Base-by-base conservation (phyloP, 1,284 basidiomycete genomes). In the Ustilago trichophora region DNA sequence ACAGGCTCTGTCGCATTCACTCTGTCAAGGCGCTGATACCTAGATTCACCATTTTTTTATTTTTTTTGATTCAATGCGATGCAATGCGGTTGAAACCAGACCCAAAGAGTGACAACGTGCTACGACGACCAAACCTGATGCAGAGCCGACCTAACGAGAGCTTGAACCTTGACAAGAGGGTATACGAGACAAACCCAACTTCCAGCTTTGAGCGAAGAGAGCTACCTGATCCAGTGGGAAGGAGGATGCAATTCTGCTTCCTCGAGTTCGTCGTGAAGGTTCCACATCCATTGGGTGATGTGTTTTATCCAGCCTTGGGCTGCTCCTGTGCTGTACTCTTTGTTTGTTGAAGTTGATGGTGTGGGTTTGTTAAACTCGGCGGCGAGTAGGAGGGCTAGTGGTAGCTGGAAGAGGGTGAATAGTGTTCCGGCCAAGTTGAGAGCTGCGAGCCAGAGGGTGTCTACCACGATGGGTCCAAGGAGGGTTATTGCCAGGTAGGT, bases 211-310 rank as follows among this genome's bases (percentile, higher is more conserved):
- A n/a, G n/a, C n/a, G n/a, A n/a, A n/a, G n/a, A n/a, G n/a, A n/a
- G n/a, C n/a, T n/a, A n/a, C n/a, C 19, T 22, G 24, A 34, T 3
- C 49, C 49, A 51, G 6, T 15, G 27, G 15, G 47, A 49, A 6
- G 60, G 56, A 1, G 32, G 33, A 25, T 48, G 41, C 6, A 66
- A 12, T 24, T 71, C 67, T 0, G 50, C 48, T 15, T 57, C 41
- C 18, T 71, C 62, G 15, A 71, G 19, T 11, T 35, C 36, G 29
- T 66, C 62, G 33, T 71, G 67, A 6, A 37, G 18, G 26, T 71
- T 50, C 67, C 67, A 71, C 38, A 50, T 37, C 7, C 37, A 1
- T 27, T 53, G 50, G 0, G 58, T 62, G 8, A 52, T 11, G 0
- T 11, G 12, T 21, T 26, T 22, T 9, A 54, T 15, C 32, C 26